phyloP scores from a whole-genome alignment of 352 stramenopile genomes.

The Thalassiosira delicatula region DNA sequence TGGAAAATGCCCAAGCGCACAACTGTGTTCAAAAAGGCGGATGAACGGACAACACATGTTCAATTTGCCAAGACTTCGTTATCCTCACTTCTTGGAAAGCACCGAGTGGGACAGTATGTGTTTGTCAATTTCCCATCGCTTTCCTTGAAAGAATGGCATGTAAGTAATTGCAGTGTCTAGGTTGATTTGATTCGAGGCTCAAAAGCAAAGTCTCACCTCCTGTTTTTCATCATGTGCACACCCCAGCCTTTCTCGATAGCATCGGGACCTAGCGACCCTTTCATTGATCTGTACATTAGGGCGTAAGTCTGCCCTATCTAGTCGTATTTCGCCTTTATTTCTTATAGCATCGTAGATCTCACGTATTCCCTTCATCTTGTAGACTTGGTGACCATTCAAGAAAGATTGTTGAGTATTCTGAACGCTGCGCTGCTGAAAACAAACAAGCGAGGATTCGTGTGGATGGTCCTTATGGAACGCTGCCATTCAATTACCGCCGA shows the following conservation, averaged over 20 bases:
- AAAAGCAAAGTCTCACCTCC: too few relatives aligned
- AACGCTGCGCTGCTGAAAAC: slow-evolving; percentile 36
- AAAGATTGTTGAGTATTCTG: slow-evolving; percentile 46
- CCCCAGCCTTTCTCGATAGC: too few relatives aligned
- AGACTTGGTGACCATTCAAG: slow-evolving; percentile 48
- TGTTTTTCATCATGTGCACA: too few relatives aligned
- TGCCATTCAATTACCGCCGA: slow-evolving; percentile 44
- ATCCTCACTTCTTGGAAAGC: too few relatives aligned
- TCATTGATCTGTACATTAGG: slow-evolving; percentile 52
- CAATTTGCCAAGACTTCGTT: too few relatives aligned
- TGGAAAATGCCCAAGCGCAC: slow-evolving; percentile 32
- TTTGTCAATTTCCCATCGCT: too few relatives aligned
- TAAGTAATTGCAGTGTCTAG: too few relatives aligned
- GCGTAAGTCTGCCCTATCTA: slow-evolving; percentile 24
- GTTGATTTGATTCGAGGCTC: too few relatives aligned
- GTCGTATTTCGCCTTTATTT: slow-evolving; percentile 2
- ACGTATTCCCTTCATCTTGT: neutral
- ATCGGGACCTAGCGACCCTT: too few relatives aligned
- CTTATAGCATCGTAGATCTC: neutral
- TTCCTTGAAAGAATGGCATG: too few relatives aligned
- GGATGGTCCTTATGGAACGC: slow-evolving; percentile 47
- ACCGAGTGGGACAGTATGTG: too few relatives aligned
- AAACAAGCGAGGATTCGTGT: slow-evolving; percentile 46
- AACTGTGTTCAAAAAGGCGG: slow-evolving; percentile 26
- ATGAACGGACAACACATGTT: too few relatives aligned